A percentile compares a stretch with the other conserved stretches of the same genome.
Conservation (phyloP, 176 grass and related monocot species). For the Bromus sterilis region DNA sequence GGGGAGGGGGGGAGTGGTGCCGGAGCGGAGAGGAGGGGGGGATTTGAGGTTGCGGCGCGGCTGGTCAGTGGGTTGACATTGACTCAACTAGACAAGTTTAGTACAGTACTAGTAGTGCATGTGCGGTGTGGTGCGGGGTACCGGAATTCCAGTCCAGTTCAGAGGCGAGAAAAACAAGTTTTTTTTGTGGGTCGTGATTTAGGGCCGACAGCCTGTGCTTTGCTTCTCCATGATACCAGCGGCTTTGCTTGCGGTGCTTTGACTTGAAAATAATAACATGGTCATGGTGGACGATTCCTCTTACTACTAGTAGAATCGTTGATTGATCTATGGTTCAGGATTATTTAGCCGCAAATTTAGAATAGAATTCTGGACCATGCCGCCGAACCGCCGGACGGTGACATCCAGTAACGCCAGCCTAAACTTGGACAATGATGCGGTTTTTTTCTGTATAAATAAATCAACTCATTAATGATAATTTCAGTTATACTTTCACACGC, state of each 20-base stretch:
- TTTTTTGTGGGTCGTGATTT: not conserved
- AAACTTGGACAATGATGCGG: no score
- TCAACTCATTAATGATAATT: no score
- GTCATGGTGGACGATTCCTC: not conserved
- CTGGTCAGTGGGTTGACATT: not conserved
- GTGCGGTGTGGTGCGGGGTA: not conserved
- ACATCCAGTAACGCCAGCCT: no score
- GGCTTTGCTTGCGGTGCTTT: not conserved
- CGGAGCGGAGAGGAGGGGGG: not conserved
- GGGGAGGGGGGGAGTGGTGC: not conserved
- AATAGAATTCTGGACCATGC: not conserved
- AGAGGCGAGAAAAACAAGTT: not conserved
- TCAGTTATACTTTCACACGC: no score
- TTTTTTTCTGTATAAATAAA: no score
- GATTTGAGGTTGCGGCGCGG: not conserved
- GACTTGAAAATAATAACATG: not conserved
- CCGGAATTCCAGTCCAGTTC: no score
- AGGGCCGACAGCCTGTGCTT: conserved; percentile 1
- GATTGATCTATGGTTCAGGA: not conserved
- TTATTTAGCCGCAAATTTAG: not conserved
- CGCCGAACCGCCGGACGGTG: not conserved
- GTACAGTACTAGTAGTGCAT: not conserved
- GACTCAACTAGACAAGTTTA: not conserved
- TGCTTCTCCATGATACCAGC: not conserved
- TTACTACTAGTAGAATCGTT: not conserved